These are phyloP conservation scores for Fusarium scirpi DNA, from an alignment of 2,329 filamentous ascomycete genomes.

Conservation along the genomic window DNA sequence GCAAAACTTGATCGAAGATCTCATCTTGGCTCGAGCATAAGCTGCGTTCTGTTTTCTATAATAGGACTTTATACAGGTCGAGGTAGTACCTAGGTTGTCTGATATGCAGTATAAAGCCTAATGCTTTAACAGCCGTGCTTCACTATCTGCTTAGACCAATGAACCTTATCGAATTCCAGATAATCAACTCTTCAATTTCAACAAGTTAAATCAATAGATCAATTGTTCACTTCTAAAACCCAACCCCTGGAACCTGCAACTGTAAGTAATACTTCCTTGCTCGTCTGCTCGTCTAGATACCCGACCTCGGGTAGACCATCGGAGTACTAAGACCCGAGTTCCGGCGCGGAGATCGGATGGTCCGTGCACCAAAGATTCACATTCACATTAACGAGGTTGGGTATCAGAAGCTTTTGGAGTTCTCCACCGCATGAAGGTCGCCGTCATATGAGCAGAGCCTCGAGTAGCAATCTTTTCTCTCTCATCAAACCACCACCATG, in stretches of 20 bases:
- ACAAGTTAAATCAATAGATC: background rate
- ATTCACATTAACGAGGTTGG: conserved; percentile 40
- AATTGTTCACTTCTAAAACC: background rate
- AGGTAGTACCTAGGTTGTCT: background rate
- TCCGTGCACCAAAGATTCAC: conserved; percentile 37
- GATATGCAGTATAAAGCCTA: background rate
- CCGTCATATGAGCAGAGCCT: conserved; percentile 48
- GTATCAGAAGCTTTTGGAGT: conserved; percentile 42
- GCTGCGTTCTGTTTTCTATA: background rate
- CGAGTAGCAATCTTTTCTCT: conserved; percentile 39
- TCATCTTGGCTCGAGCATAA: background rate
- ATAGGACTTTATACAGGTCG: background rate
- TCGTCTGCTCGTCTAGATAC: conserved; percentile 32
- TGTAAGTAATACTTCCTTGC: conserved; percentile 4
- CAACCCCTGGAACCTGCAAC: background rate
- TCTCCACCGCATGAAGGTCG: conserved; percentile 48
- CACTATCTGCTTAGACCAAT: background rate
- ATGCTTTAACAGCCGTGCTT: background rate
- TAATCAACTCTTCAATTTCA: background rate
- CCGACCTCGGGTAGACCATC: conserved; percentile 30
- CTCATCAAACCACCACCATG: conserved; percentile 64
- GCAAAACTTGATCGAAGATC: background rate
- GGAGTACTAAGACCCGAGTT: conserved; percentile 33
- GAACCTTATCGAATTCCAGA: background rate
- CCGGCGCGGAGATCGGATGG: conserved; percentile 39